Conservation (phyloP, 208 protist species). For the Lotmaria passim region DNA sequence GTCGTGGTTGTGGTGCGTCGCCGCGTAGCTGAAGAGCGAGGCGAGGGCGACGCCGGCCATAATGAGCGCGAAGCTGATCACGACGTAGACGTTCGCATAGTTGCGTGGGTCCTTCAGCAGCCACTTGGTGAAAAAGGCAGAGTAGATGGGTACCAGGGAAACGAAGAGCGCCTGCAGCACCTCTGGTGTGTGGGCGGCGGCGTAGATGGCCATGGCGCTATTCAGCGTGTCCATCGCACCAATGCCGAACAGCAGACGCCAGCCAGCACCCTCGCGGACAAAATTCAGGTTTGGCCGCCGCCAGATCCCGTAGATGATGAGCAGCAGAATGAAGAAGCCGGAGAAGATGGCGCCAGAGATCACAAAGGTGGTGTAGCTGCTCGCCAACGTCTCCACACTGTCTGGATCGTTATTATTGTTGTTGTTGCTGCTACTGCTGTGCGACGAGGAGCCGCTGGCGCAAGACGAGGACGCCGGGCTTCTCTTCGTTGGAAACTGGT, state of each 20-base stretch:
- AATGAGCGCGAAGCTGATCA: slow-evolving; percentile 48
- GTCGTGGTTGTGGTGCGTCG: slow-evolving; percentile 3
- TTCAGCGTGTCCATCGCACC: slow-evolving; percentile 53
- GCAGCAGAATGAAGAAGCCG: slow-evolving; percentile 63
- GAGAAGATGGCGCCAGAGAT: slow-evolving; percentile 70
- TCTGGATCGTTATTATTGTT: slow-evolving; percentile 4
- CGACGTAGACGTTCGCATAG: slow-evolving; percentile 44
- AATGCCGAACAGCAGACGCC: slow-evolving; percentile 42
- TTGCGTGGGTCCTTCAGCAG: slow-evolving; percentile 51
- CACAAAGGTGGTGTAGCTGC: slow-evolving; percentile 83
- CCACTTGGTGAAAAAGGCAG: slow-evolving; percentile 54
- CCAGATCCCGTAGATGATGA: slow-evolving; percentile 54
- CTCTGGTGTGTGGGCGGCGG: slow-evolving; percentile 60
- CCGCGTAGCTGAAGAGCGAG: slow-evolving; percentile 34
- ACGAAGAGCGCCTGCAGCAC: slow-evolving; percentile 69
- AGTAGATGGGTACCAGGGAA: slow-evolving; percentile 53
- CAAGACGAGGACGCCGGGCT: slow-evolving; percentile 40
- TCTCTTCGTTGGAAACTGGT: slow-evolving; percentile 45
- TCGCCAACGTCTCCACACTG: slow-evolving; percentile 35
- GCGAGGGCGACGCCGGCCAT: slow-evolving; percentile 49
- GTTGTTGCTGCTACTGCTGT: not conserved
- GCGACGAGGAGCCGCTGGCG: slow-evolving; percentile 21
- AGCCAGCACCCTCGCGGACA: slow-evolving; percentile 30
- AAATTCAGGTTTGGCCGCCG: slow-evolving; percentile 60
- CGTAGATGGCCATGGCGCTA: slow-evolving; percentile 63